Conservation (phyloP, 2,329 filamentous ascomycete genomes). For the Rhinocladiella similis region DNA sequence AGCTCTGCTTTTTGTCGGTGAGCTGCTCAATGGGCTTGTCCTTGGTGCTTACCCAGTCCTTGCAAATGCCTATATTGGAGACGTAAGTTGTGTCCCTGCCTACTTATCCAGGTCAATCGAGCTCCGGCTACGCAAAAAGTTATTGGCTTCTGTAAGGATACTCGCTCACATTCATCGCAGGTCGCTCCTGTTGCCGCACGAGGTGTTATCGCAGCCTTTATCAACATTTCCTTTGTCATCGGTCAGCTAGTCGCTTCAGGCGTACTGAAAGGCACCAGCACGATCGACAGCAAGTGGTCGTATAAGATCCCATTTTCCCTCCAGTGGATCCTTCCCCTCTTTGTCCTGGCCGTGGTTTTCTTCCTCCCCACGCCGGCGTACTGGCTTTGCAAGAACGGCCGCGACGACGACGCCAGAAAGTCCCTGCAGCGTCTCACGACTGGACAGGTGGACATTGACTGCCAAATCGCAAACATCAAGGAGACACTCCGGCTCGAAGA, state of each 20-base stretch:
- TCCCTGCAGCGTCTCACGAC: slow-evolving; percentile 38
- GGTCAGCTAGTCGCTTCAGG: slow-evolving; percentile 37
- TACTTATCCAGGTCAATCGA: too few species aligned
- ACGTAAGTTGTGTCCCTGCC: too few species aligned
- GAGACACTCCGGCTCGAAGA: slow-evolving; percentile 33
- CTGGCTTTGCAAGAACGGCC: slow-evolving; percentile 49
- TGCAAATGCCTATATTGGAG: slow-evolving; percentile 47
- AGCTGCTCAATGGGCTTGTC: slow-evolving; percentile 46
- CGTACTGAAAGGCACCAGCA: slow-evolving; percentile 18
- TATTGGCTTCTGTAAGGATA: too few species aligned
- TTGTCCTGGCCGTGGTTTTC: slow-evolving; percentile 18
- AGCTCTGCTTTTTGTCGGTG: slow-evolving; percentile 44
- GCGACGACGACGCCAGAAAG: slow-evolving; percentile 46
- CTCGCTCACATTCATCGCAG: slow-evolving; percentile 10
- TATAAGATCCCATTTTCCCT: slow-evolving; percentile 38
- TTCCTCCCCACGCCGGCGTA: slow-evolving; percentile 47
- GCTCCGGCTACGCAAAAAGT: too few species aligned
- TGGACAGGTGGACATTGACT: slow-evolving; percentile 22
- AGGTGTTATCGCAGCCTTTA: slow-evolving; percentile 49
- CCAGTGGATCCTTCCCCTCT: slow-evolving; percentile 1
- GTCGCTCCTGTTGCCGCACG: slow-evolving; percentile 42
- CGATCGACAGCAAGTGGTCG: slow-evolving; percentile 33
- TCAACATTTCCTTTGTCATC: slow-evolving; percentile 50
- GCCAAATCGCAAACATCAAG: slow-evolving; percentile 32
- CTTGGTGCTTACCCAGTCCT: slow-evolving; percentile 51